Conservation (phyloP, 139 green algal genomes). For the Auxenochlorella pyrenoidosa region DNA sequence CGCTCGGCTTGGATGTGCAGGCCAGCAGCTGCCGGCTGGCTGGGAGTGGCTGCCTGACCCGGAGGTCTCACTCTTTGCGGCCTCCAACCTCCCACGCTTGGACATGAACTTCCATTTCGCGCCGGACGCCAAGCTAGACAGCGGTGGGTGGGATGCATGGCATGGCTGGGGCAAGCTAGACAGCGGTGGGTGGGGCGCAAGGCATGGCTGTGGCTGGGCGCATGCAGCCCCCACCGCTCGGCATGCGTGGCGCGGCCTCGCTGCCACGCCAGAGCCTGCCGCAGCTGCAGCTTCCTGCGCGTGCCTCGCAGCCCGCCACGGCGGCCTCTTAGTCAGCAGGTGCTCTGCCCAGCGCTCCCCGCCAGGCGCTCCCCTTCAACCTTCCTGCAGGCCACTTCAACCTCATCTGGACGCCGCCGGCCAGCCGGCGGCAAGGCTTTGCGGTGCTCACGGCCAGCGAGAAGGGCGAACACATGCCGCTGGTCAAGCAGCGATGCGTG, state of each 20-base stretch:
- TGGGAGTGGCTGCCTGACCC: slow-evolving; percentile 39
- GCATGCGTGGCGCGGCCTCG: too few species aligned
- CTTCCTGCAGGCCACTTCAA: slow-evolving; percentile 41
- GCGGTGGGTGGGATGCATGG: neutral
- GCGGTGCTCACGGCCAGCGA: slow-evolving; percentile 38
- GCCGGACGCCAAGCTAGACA: slow-evolving; percentile 26
- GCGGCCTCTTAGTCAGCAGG: too few species aligned
- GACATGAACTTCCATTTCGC: slow-evolving; percentile 61
- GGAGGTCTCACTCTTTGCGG: slow-evolving; percentile 50
- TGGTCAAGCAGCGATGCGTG: slow-evolving; percentile 24
- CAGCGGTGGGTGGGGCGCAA: too few species aligned
- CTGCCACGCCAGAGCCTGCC: too few species aligned
- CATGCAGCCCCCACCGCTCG: too few species aligned
- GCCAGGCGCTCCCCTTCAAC: neutral
- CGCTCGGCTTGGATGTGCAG: neutral
- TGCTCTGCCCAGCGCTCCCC: too few species aligned
- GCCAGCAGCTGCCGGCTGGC: slow-evolving; percentile 17
- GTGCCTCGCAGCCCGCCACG: too few species aligned
- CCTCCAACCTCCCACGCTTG: slow-evolving; percentile 60
- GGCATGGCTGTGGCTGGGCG: too few species aligned
- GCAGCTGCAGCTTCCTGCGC: too few species aligned
- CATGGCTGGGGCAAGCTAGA: too few species aligned
- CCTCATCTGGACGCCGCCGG: slow-evolving; percentile 34
- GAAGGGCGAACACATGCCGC: slow-evolving; percentile 47
- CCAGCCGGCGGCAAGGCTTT: slow-evolving; percentile 28